phyloP scores from a whole-genome alignment of 129 eudicot species.

The Artemisia annua region DNA sequence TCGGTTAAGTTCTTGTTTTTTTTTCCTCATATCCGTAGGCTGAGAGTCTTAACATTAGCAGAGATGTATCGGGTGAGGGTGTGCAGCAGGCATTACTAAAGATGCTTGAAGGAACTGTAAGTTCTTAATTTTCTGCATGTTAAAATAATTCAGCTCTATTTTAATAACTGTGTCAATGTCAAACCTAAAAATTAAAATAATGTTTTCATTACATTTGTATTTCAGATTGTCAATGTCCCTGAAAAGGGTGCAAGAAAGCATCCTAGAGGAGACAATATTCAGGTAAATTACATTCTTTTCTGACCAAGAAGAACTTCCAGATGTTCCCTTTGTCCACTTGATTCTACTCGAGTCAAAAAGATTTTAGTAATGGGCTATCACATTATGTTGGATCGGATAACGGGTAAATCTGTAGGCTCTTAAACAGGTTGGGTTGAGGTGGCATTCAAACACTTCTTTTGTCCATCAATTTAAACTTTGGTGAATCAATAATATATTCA shows the following conservation, averaged over 20 bases:
- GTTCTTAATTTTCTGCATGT: slow-evolving; percentile 13
- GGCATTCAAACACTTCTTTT: no score
- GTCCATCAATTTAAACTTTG: no score
- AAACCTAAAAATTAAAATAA: background rate
- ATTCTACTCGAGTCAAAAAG: no score
- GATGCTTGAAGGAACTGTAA: slow-evolving; percentile 87
- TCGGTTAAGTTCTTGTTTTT: no score
- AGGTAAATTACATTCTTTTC: slow-evolving; percentile 36
- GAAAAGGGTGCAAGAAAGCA: slow-evolving; percentile 85
- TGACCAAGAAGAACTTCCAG: background rate
- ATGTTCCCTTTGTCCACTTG: background rate
- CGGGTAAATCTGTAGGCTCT: no score
- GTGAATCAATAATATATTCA: no score
- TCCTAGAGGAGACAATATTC: slow-evolving; percentile 82
- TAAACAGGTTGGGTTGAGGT: no score
- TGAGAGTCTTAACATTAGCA: slow-evolving; percentile 77
- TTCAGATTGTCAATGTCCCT: slow-evolving; percentile 74
- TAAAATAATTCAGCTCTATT: no score
- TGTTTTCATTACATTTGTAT: slow-evolving; percentile 8
- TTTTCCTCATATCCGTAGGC: slow-evolving; percentile 37
- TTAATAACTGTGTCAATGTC: no score
- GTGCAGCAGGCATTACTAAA: slow-evolving; percentile 65
- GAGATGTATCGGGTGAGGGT: slow-evolving; percentile 57
- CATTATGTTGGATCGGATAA: no score
- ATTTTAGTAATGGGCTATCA: no score